Evolutionary conservation across 2,329 filamentous ascomycete genomes (phyloP), one percentile per base, ranked within the genome.

Genomic region (Parastagonospora avenae): DNA sequence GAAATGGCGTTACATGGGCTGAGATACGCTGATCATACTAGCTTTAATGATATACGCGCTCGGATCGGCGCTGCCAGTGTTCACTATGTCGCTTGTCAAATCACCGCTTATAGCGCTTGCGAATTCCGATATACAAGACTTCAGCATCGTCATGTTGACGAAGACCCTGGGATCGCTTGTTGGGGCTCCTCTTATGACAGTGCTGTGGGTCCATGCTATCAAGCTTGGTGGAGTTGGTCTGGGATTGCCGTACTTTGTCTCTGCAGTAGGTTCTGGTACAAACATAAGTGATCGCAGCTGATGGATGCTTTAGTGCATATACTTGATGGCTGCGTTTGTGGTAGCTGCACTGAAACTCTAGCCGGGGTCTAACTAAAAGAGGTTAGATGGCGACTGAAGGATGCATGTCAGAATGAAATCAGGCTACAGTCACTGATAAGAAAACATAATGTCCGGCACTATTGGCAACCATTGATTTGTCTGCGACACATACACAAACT

Each of bases 51-150:
- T 74, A 9, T 75, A 75, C 42, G 72, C 72, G 8, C 53, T 73
- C 8, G 72, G 72, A 9, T 75, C 72, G 8, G 71, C 72, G 8
- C 57, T 74, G 11, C 71, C 72, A 0, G 70, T 74, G 4, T 75
- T 75, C 48, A 72, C 70, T 0, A 72, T 73, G 64, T 72, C 70
- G 6, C 57, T 74, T 5, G 68, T 74, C 27, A 72, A 73, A 45
- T 68, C 67, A 6, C 61, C 63, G 2, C 55, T 70, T 6, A 66
- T 74, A 16, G 64, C 70, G 2, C 39, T 68, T 0, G 47, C 52
- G 11, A 54, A 64, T 16, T 64, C 60, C 2, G 60, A 68, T 16
- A 62, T 63, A 8, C 67, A 72, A 45, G 71, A 73, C 44, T 74
- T 73, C 41, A 72, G 67, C 38, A 70, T 75, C 16, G 67, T 73